Base-by-base conservation (phyloP, 108 stramenopile genomes). In the Cyclostephanos tholiformis region DNA sequence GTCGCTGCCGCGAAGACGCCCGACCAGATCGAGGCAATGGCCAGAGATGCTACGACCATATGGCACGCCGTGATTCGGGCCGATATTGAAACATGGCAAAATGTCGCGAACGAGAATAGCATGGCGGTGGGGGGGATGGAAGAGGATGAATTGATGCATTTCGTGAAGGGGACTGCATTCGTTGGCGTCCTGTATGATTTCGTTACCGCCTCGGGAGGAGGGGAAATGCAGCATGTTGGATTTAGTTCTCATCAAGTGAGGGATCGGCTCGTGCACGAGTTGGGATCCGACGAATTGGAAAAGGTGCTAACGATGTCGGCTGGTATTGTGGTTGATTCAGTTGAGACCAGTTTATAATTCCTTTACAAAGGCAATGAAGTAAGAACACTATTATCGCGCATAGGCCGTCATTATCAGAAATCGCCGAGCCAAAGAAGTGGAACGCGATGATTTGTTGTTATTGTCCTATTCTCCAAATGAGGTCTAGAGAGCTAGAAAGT, bases 61-160 rank as follows among this genome's bases (percentile, higher is more conserved):
- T 79, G 77, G 77, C 50, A 67, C 53, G 70, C 70, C 51, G 56
- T 50, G 1, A 71, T 79, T 29, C 44, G 66, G 30, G 57, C 38
- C 25, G 77, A 79, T 22, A 79, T 79, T 57, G 43, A 65, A 38
- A 60, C 12, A 32, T 79, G 77, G 77, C 60, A 65, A 23, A 63
- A 26, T 57, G 57, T 77, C 17, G 62, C 64, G n/a, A 67, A 64
- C 8, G 77, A 72, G 23, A 71, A 57, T 58, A 41, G 30, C 51
- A 51, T 38, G 49, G 39, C 77, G 29, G 63, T 79, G 26, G 63
- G 67, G 11, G 77, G 77, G 11, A 49, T 71, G 12, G 43, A 60
- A 17, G 64, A 71, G 30, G 63, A 70, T 13, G 52, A 52, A n/a
- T 27, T 77, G 29, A 23, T 58, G 0, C 44, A 32, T 49, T 48